A percentile compares a stretch with the other conserved stretches of the same genome.
Conservation (phyloP, 2,329 filamentous ascomycete genomes). For the Ophiostoma ulmi region DNA sequence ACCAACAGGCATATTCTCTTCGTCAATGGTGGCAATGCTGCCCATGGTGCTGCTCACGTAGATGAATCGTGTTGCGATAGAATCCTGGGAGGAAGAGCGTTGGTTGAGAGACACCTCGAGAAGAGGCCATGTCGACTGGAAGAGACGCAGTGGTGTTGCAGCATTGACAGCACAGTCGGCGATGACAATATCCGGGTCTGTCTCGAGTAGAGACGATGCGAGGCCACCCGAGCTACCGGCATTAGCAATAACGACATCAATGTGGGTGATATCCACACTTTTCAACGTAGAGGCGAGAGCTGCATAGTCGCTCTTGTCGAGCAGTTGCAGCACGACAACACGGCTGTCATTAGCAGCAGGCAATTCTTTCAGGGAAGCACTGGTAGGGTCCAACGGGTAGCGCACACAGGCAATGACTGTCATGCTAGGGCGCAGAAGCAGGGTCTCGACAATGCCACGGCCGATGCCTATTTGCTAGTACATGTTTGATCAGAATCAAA, state of each 20-base stretch:
- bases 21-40: conserved; percentile 28
- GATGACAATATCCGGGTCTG: conserved; percentile 24
- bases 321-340: neutral
- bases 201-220: conserved; percentile 27
- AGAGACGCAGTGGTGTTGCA: conserved; percentile 29
- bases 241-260: conserved; percentile 32
- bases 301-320: neutral
- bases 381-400: conserved; percentile 24
- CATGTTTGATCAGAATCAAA: neutral
- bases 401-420: conserved; percentile 32
- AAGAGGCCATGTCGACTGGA: conserved; percentile 29
- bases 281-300: neutral
- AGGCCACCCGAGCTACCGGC: conserved; percentile 28
- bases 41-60: conserved; percentile 30
- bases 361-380: conserved; percentile 70
- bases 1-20: conserved; percentile 28
- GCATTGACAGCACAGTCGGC: conserved; percentile 26
- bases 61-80: conserved; percentile 27
- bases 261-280: neutral
- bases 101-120: conserved; percentile 15
- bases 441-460: conserved; percentile 22
- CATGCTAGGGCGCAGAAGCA: conserved; percentile 27
- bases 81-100: neutral
- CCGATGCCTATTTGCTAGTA: conserved; percentile 24
- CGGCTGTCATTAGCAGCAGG: conserved; percentile 32